phyloP scores from a whole-genome alignment of 768 basidiomycete species.

The Paxillus rubicundulus region DNA sequence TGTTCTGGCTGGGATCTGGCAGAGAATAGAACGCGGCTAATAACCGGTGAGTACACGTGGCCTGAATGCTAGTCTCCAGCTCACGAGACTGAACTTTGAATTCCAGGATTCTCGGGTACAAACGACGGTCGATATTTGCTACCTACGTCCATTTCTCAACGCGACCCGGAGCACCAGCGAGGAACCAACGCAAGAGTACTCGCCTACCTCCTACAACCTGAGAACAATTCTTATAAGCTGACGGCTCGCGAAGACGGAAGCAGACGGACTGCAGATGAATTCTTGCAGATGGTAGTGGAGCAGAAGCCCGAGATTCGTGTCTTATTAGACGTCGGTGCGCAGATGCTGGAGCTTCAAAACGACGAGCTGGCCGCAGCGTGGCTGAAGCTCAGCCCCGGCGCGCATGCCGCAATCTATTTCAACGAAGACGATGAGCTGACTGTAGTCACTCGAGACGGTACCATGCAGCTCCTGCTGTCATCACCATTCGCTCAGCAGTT shows the following conservation, averaged over 20 bases:
- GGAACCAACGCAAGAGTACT: conserved; percentile 47
- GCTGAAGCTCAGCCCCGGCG: conserved; percentile 28
- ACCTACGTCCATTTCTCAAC: conserved; percentile 33
- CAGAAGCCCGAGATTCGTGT: conserved; percentile 43
- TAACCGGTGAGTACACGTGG: conserved; percentile 14
- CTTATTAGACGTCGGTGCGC: conserved; percentile 55
- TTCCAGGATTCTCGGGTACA: conserved; percentile 38
- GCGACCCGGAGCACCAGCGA: conserved; percentile 26
- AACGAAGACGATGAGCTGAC: conserved; percentile 33
- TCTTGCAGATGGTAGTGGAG: conserved; percentile 32
- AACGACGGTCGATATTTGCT: conserved; percentile 40
- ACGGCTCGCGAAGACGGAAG: conserved; percentile 7
- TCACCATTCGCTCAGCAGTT: conserved; percentile 35
- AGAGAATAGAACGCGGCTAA: conserved; percentile 11
- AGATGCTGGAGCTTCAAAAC: conserved; percentile 52
- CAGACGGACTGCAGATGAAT: conserved; percentile 12
- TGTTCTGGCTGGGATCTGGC: conserved; percentile 40
- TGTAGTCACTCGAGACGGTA: conserved; percentile 31
- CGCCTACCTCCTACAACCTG: conserved; percentile 27
- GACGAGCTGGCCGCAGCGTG: conserved; percentile 38
- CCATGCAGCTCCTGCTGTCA: conserved; percentile 25
- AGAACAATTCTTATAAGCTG: conserved; percentile 19
- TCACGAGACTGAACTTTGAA: neutral
- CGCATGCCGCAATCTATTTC: conserved; percentile 34
- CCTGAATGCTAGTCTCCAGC: too few relatives aligned